A percentile compares a stretch with the other conserved stretches of the same genome.
phyloP scores from a whole-genome alignment of 768 basidiomycete species.

The Sistotremastrum niveocremeum region DNA sequence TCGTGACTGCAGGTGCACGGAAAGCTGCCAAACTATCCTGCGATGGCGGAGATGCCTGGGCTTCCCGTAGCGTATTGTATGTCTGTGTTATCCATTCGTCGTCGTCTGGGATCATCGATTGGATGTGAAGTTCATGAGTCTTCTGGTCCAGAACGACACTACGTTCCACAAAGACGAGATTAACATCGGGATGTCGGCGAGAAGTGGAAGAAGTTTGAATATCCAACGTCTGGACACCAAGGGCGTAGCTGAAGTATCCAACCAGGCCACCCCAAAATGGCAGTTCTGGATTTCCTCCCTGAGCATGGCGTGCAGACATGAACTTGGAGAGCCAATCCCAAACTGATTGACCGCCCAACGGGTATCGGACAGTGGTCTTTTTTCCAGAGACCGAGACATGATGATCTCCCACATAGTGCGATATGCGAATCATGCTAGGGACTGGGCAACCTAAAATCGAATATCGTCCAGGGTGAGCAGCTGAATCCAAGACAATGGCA shows the following conservation, averaged over 20 bases:
- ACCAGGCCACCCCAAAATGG: constrained; percentile 82
- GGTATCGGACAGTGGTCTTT: constrained; percentile 20
- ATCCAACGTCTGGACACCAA: constrained; percentile 46
- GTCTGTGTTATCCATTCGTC: constrained; percentile 45
- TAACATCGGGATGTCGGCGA: constrained; percentile 52
- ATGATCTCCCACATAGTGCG: constrained; percentile 37
- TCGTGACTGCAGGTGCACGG: background rate
- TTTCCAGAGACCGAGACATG: constrained; percentile 33
- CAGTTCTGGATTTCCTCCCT: constrained; percentile 33
- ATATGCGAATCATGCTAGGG: constrained; percentile 41
- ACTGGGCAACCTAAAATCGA: constrained; percentile 58
- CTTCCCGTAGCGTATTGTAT: constrained; percentile 16
- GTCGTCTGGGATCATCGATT: constrained; percentile 50
- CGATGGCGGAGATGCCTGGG: constrained; percentile 9
- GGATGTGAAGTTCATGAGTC: constrained; percentile 40
- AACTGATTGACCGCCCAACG: constrained; percentile 38
- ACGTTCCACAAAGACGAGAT: constrained; percentile 65
- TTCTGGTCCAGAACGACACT: constrained; percentile 54
- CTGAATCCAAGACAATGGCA: constrained; percentile 66
- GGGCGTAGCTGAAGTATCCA: constrained; percentile 69
- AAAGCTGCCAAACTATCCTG: constrained; percentile 11
- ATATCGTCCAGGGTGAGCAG: constrained; percentile 58
- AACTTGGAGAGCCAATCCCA: constrained; percentile 69
- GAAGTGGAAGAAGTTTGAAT: constrained; percentile 24
- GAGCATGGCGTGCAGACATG: constrained; percentile 39